These are phyloP conservation scores for Diplotaxis tenuifolia DNA, from an alignment of 345 rosid genomes.

Conservation along the genomic window DNA sequence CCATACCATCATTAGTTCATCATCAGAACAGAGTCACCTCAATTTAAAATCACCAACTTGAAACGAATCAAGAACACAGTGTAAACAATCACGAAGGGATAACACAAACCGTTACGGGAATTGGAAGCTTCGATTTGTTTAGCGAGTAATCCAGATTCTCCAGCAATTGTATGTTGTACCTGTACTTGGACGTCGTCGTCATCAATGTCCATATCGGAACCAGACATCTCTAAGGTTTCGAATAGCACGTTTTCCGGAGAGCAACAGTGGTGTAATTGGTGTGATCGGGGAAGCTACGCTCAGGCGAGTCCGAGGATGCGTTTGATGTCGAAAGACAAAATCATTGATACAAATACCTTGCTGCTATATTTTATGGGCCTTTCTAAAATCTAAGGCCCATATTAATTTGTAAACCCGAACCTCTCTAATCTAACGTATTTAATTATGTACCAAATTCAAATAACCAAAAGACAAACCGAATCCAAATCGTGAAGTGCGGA, in stretches of 20 bases:
- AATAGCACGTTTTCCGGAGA: conserved; percentile 5
- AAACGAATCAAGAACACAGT: background rate
- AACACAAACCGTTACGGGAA: conserved; percentile 37
- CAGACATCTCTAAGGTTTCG: conserved; percentile 31
- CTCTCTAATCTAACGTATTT: no score
- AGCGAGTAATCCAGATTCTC: conserved; percentile 11
- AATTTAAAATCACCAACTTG: conserved; percentile 11
- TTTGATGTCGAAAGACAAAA: conserved; percentile 1
- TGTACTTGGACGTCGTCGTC: conserved; percentile 25
- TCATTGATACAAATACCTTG: background rate
- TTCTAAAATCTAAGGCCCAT: conserved; percentile 12
- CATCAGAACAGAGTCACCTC: background rate
- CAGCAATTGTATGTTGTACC: background rate
- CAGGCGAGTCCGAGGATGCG: conserved; percentile 13
- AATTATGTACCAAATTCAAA: no score
- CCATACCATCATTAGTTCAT: no score
- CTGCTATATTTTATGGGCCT: conserved; percentile 8
- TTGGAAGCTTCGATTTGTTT: conserved; percentile 24
- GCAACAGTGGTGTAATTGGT: background rate
- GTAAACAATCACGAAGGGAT: background rate
- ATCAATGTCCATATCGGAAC: conserved; percentile 31
- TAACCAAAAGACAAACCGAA: no score
- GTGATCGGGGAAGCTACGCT: conserved; percentile 20
- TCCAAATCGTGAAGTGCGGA: no score
- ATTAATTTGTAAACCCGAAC: no score